A percentile compares a stretch with the other conserved stretches of the same genome.
Conservation (phyloP, 1,284 basidiomycete species). For the Fomitiporia mediterranea region DNA sequence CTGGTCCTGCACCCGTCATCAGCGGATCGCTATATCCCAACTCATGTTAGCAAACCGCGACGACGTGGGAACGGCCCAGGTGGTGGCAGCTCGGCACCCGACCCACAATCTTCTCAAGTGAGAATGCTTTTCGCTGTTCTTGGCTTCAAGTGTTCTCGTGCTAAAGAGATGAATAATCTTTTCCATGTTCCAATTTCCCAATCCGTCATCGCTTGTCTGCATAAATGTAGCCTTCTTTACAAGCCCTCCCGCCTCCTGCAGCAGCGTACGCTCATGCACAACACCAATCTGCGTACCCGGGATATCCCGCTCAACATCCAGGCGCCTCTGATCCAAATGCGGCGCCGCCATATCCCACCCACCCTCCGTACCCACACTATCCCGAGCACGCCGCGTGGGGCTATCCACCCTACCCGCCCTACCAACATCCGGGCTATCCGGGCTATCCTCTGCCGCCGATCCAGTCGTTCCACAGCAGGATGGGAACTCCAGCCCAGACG, state of each 20-base stretch:
- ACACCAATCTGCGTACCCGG: conserved; percentile 14
- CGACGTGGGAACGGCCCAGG: conserved; percentile 36
- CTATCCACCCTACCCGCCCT: conserved; percentile 16
- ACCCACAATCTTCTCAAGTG: conserved; percentile 17
- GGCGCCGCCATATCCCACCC: conserved; percentile 1
- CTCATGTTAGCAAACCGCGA: conserved; percentile 48
- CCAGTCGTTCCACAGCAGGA: conserved; percentile 17
- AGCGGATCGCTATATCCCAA: conserved; percentile 61
- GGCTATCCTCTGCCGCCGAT: conserved; percentile 20
- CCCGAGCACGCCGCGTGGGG: conserved; percentile 15
- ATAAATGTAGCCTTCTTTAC: conserved; percentile 11
- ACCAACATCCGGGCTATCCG: conserved; percentile 13
- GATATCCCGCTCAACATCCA: conserved; percentile 9
- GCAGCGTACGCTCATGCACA: conserved; percentile 18
- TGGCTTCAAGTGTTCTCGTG: neutral
- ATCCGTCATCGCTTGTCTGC: too few species aligned
- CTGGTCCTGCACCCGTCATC: conserved; percentile 82
- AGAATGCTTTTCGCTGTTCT: neutral
- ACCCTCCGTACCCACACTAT: conserved; percentile 11
- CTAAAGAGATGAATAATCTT: neutral
- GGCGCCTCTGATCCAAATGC: conserved; percentile 8
- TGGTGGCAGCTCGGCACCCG: conserved; percentile 4
- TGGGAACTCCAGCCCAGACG: conserved; percentile 9
- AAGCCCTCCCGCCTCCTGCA: conserved; percentile 17
- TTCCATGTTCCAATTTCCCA: neutral